Evolutionary conservation across 192 early-diverging fungal species (phyloP), one percentile per base, ranked within the genome.

Genomic region (Endogone sp.): DNA sequence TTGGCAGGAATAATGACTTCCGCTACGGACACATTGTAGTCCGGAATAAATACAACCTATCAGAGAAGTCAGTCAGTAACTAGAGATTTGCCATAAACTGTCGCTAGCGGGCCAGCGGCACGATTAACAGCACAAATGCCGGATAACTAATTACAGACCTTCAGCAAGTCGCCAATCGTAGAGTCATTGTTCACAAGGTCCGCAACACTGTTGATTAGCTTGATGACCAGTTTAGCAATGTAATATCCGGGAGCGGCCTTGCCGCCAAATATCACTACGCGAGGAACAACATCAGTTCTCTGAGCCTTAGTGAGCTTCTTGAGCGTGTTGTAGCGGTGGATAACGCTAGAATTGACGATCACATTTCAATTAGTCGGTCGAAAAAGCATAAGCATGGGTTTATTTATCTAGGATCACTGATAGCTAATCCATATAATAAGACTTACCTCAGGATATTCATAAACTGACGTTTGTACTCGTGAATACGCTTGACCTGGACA

Each of bases 391-490:
- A 1, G 24, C 20, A 20, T 20, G 54, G n/a, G 2, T 21, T 22
- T 22, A 32, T 23, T 56, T 21, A 66, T 21, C 0, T 23, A 62
- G 26, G 23, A 20, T 56, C 56, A 56, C 57, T 8, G 8, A 27
- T 31, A 29, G 13, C 55, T 3, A 27, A 24, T 22, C 3, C 22
- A 61, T 24, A 44, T 1, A 60, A 20, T 64, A 65, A 65, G 9
- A 57, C 77, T 57, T 76, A 82, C 80, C 86, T 82, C 23, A 98
- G 78, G 68, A 99, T 97, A 81, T 99, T 99, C 93, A 99, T 94
- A 78, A 95, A 95, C 86, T 99, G 97, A 69, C 97, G 92, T 85
- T 99, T 98, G 84, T 98, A 99, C 84, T 98, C 97, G 79, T 99
- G 97, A 71, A 98, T 92, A 82, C 97, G 92, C 85, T 97, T 99